Base-by-base conservation (phyloP, 345 rosid species). In the Moringa oleifera region DNA sequence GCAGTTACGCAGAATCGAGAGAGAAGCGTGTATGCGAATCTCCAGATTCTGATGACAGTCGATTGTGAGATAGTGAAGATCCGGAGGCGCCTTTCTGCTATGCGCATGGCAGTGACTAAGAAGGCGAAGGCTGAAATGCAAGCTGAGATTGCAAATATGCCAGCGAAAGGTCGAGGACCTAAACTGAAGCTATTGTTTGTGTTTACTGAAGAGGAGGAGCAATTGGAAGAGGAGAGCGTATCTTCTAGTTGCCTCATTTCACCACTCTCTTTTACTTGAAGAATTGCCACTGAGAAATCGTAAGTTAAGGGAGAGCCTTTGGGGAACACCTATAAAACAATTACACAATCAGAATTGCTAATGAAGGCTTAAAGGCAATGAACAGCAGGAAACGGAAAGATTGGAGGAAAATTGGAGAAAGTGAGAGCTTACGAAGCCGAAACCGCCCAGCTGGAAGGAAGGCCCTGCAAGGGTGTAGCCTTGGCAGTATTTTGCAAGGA, bases 361-460 rank as follows among this genome's bases (percentile, higher is more conserved):
- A 33, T 33, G 11, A 33, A 33, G 37, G 11, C 11, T 33, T 33
- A 33, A 4, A 33, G 11, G 37, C 5, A 33, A 33, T 33, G 37
- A 4, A 5, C 11, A 33, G 37, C 37, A 33, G 11, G 37, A 11
- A 33, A 4, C 11, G 5, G 37, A 33, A 17, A 0, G 22, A 20
- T 51, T 18, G 5, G 2, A 0, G 11, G 37, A 33, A 33, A 33
- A 33, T 33, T n/a, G n/a, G n/a, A n/a, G n/a, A n/a, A n/a, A n/a
- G n/a, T n/a, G n/a, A n/a, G n/a, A n/a, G 11, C 37, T 33, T 62
- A 68, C 72, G 23, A 61, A 68, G 31, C 72, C 72, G 51, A 68
- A 62, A 20, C 72, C 72, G 25, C 57, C 72, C 23, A 21, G 16
- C 56, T 61, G 28, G 52, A 21, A 68, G 18, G 67, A 53, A 18